Evolutionary conservation across 345 rosid genomes (phyloP).

Genomic region (Aquilaria malaccensis): DNA sequence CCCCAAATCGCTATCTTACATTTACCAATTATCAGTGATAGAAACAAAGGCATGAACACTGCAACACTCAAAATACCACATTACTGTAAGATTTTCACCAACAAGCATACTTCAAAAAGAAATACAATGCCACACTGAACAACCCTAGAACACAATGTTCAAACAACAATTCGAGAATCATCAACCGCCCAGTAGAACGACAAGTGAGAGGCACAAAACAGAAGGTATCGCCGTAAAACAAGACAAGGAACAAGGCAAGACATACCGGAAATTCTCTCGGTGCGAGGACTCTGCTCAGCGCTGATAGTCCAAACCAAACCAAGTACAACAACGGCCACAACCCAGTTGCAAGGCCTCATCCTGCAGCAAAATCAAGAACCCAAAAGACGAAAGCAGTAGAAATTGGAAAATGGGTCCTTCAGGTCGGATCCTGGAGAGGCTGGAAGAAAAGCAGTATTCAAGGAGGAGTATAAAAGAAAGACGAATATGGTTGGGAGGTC

Average conservation of each 20-base stretch:
- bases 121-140: too few relatives aligned
- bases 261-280: slow-evolving; percentile 76
- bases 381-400: not conserved
- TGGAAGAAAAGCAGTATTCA: slow-evolving; percentile 21
- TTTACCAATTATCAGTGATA: not conserved
- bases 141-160: too few relatives aligned
- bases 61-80: not conserved
- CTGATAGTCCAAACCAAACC: slow-evolving; percentile 17
- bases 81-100: too few relatives aligned
- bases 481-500: slow-evolving; percentile 57
- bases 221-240: too few relatives aligned
- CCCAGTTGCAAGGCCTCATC: slow-evolving; percentile 35
- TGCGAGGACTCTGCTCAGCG: slow-evolving; percentile 38
- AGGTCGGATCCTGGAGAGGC: slow-evolving; percentile 16
- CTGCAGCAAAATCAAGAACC: slow-evolving; percentile 4
- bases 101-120: too few relatives aligned
- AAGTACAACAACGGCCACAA: slow-evolving; percentile 23
- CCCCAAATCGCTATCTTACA: too few relatives aligned
- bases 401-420: slow-evolving; percentile 18
- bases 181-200: too few relatives aligned
- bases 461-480: slow-evolving; percentile 15
- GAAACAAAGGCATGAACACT: not conserved
- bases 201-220: too few relatives aligned
- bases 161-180: not conserved
- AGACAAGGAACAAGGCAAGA: not conserved